Conservation (phyloP, 2,329 filamentous ascomycete genomes). For the Colletotrichum theobromicola region DNA sequence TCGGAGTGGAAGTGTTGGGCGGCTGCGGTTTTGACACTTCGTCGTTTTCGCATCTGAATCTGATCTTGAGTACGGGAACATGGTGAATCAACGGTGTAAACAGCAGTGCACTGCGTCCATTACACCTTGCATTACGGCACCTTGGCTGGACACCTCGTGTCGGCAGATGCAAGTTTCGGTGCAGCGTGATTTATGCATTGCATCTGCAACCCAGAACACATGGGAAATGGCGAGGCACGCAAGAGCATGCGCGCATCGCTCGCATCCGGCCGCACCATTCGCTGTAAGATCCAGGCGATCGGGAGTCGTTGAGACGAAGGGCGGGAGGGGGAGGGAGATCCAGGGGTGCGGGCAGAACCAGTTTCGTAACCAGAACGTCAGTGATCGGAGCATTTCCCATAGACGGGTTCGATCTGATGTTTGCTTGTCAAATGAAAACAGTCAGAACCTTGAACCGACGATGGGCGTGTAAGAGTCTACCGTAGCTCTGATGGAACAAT, state of each 20-base stretch:
- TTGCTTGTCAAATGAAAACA: not conserved
- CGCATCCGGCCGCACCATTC: not conserved
- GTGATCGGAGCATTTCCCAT: not conserved
- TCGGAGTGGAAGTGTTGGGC: not conserved
- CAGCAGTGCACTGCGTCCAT: not conserved
- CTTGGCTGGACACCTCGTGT: not conserved
- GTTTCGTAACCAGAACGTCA: not conserved
- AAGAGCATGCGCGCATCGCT: not conserved
- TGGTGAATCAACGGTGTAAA: not conserved
- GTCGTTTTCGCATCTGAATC: not conserved
- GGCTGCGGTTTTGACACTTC: not conserved
- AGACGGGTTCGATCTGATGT: not conserved
- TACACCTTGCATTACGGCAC: not conserved
- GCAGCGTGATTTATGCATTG: not conserved
- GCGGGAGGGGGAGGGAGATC: not conserved
- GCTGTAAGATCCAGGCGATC: not conserved
- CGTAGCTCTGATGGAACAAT: not conserved
- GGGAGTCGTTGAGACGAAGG: not conserved
- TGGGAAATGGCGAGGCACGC: not conserved
- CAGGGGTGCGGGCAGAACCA: not conserved
- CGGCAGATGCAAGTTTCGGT: not conserved
- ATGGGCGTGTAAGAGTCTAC: not conserved
- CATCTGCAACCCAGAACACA: not conserved
- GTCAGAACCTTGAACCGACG: not conserved
- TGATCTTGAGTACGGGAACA: not conserved